Evolutionary conservation across 768 basidiomycete species (phyloP), one percentile per base, ranked within the genome.

Genomic region (Phaeotremella fagi): DNA sequence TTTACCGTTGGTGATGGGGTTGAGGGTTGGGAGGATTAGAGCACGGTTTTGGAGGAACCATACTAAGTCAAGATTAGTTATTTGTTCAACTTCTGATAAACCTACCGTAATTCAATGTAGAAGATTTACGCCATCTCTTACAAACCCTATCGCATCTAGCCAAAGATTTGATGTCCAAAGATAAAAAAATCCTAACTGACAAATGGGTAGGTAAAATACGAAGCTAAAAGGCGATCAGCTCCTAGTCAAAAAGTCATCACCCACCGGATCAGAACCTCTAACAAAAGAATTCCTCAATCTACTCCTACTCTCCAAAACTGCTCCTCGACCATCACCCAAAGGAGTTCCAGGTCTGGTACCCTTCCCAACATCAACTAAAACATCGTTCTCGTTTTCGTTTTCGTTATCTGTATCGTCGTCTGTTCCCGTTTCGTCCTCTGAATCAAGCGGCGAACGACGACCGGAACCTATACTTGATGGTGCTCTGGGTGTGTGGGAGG

Each of bases 1-100:
- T 43, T 72, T 66, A 33, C 65, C 63, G 23, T 48, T 51, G 3
- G 50, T 26, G 4, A 50, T 29, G 85, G 87, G 80, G 53, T 81
- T 83, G 26, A 84, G 83, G 57, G 89, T 86, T 38, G 88, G 84
- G 60, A 95, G 88, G 61, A 86, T 84, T 57, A 90, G 87, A 60
- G 85, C 87, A 50, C 91, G 79, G 71, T 89, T 90, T 60, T 87
- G 85, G 60, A 88, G 86, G 77, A 92, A 95, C 91, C 91, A 95
- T 9, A 94, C 91, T 95, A 63, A 60, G 53, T 23, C 33, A 6
- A 31, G 31, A 16, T 16, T 18, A 25, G 61, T 12, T 20, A 7
- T 18, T 38, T 45, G 25, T 18, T 36, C 36, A 33, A 20, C 23
- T 15, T 5, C 22, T 15, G 20, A 1, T 14, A 35, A 57, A 69